Evolutionary conservation across 140 eudicot species (phyloP).

Genomic region (Ambrosia hybrid): DNA sequence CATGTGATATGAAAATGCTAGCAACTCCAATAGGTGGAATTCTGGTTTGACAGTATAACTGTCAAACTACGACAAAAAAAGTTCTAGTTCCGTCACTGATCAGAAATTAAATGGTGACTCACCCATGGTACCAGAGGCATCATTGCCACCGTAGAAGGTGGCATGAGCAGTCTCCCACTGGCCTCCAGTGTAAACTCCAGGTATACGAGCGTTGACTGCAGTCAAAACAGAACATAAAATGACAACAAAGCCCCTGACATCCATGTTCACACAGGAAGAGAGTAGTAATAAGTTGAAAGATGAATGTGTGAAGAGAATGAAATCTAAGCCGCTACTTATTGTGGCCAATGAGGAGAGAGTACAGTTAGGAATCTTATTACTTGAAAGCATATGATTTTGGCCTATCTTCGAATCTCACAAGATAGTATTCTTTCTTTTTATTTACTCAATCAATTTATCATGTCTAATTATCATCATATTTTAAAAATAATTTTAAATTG

Average conservation of each 20-base stretch:
- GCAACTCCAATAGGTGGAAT: too few relatives aligned
- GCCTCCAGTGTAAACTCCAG: conserved; percentile 53
- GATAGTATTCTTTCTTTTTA: not conserved
- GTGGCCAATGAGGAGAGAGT: conserved; percentile 36
- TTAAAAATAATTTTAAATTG: too few relatives aligned
- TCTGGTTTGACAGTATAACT: too few relatives aligned
- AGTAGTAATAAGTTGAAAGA: conserved; percentile 3
- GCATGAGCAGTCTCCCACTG: conserved; percentile 60
- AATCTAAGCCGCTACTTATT: conserved; percentile 50
- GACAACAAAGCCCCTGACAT: conserved; percentile 15
- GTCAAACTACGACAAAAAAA: too few relatives aligned
- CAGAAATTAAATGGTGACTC: not conserved
- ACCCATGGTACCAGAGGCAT: conserved; percentile 67
- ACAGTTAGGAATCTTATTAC: conserved; percentile 9
- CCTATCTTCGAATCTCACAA: not conserved
- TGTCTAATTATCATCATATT: not conserved
- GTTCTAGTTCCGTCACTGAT: not conserved
- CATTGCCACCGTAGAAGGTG: conserved; percentile 57
- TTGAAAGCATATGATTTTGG: not conserved
- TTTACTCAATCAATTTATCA: conserved; percentile 1
- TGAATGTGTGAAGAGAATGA: conserved; percentile 43
- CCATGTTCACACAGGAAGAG: conserved; percentile 29
- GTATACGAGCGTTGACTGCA: conserved; percentile 32
- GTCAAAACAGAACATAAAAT: conserved; percentile 6
- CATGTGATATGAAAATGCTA: too few relatives aligned